Conservation (phyloP, 1,139 yeast genomes). For the Scheffersomyces segobiensis region DNA sequence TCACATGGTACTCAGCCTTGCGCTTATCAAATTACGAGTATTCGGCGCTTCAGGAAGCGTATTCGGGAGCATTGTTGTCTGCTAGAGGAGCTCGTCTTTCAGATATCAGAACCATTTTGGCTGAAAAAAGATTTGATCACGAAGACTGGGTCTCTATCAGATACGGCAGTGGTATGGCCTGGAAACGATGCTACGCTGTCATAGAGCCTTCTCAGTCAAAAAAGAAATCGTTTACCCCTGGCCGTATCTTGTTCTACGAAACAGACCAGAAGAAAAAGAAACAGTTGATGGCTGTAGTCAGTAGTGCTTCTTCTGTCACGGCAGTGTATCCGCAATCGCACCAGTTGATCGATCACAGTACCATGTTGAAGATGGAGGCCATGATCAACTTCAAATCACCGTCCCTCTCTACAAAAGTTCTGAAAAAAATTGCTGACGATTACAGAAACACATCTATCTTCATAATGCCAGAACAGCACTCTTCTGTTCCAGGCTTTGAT, state of each 20-base stretch:
- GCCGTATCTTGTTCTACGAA: conserved; percentile 65
- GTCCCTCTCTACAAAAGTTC: conserved; percentile 31
- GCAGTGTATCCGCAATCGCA: conserved; percentile 93
- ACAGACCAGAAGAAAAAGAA: conserved; percentile 65
- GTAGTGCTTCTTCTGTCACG: conserved; percentile 70
- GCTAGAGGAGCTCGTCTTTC: conserved; percentile 85
- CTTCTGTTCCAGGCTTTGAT: conserved; percentile 92
- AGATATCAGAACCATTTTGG: conserved; percentile 80
- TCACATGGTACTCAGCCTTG: conserved; percentile 77
- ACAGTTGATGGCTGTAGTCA: conserved; percentile 76
- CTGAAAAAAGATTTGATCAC: conserved; percentile 82
- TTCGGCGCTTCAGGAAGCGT: conserved; percentile 84
- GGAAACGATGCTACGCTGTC: conserved; percentile 95
- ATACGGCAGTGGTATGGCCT: conserved; percentile 96
- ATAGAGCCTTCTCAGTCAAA: conserved; percentile 65
- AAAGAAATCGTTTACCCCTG: conserved; percentile 46
- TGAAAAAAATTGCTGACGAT: conserved; percentile 48
- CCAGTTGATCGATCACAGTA: conserved; percentile 76
- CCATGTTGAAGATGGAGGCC: conserved; percentile 88
- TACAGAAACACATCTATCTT: conserved; percentile 81
- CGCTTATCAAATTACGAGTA: conserved; percentile 79
- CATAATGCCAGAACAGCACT: conserved; percentile 92
- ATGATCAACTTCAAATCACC: conserved; percentile 62
- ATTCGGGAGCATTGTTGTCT: conserved; percentile 88
- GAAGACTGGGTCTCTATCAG: conserved; percentile 95